Base-by-base conservation (phyloP, 768 basidiomycete species). In the Postia placenta region DNA sequence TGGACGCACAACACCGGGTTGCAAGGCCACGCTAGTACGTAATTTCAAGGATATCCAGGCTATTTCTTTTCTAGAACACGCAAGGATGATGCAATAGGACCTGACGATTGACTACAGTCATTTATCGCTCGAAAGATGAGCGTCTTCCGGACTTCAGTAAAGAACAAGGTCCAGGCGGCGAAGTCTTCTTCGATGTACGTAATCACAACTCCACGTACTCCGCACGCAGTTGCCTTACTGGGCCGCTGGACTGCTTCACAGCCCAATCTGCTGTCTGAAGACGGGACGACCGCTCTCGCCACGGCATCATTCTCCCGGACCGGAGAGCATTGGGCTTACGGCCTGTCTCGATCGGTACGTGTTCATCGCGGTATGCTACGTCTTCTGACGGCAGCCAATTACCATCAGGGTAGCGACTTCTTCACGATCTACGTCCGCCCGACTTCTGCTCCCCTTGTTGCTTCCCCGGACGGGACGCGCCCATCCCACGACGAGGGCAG, bases 1-100 rank as follows among this genome's bases (percentile, higher is more conserved):
- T 88, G 87, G 85, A 78, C 75, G 58, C 77, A 83, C 59, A 90
- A 92, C 66, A 81, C 77, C 45, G 89, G 88, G 25, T 74, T 91
- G 23, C 81, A 88, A 53, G 72, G 83, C 1, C 87, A 89, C 60
- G 70, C 77, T 45, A 68, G 67, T 69, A 22, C 33, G 63, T 57
- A 12, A 22, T 22, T 15, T 42, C 14, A 19, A 4, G 41, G 42
- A 6, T 11, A 33, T 26, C 38, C 42, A 27, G 23, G 15, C 11
- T 37, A 4, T n/a, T n/a, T n/a, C n/a, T n/a, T n/a, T n/a, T n/a
- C n/a, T n/a, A n/a, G n/a, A n/a, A n/a, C n/a, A n/a, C n/a, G n/a
- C n/a, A n/a, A n/a, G n/a, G n/a, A n/a, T n/a, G n/a, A n/a, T n/a
- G n/a, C n/a, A n/a, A n/a, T n/a, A n/a, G n/a, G n/a, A n/a, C n/a